A percentile compares a stretch with the other conserved stretches of the same genome.
Evolutionary conservation across 495 filamentous ascomycete genomes (phyloP).

Genomic region (Penicillium alfredii): DNA sequence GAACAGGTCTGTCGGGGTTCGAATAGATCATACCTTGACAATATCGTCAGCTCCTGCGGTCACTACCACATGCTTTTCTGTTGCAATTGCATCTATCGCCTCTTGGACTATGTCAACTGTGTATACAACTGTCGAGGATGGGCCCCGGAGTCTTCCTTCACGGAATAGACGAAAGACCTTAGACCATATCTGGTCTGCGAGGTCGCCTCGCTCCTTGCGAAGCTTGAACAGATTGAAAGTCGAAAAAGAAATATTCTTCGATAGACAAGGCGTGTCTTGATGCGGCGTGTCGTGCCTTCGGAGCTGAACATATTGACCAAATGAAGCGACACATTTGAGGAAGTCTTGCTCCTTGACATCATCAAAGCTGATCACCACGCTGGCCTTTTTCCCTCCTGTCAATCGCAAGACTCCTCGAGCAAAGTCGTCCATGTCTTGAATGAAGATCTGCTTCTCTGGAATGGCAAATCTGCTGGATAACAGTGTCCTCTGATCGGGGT

Average conservation of each 20-base stretch:
- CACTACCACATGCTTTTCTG: constrained; percentile 8
- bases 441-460: background rate
- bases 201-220: background rate
- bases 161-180: constrained; percentile 8
- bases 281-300: background rate
- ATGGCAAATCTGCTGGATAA: constrained; percentile 3
- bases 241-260: constrained; percentile 9
- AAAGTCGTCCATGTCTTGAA: constrained; percentile 3
- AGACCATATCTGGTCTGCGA: constrained; percentile 1
- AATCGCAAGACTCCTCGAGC: background rate
- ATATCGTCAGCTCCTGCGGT: background rate
- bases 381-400: constrained; percentile 6
- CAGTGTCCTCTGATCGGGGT: background rate
- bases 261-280: background rate
- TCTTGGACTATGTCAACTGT: constrained; percentile 1
- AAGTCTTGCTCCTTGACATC: background rate
- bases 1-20: background rate
- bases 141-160: constrained; percentile 5
- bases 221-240: constrained; percentile 14
- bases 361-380: constrained; percentile 1
- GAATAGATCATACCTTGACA: constrained; percentile 2
- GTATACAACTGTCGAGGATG: background rate
- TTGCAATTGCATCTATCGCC: background rate
- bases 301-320: constrained; percentile 13
- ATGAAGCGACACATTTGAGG: constrained; percentile 4